Percentiles rank a stretch among this genome's conserved stretches.
phyloP scores from a whole-genome alignment of 1,139 yeast genomes.

The Eremothecium sinecaudum region DNA sequence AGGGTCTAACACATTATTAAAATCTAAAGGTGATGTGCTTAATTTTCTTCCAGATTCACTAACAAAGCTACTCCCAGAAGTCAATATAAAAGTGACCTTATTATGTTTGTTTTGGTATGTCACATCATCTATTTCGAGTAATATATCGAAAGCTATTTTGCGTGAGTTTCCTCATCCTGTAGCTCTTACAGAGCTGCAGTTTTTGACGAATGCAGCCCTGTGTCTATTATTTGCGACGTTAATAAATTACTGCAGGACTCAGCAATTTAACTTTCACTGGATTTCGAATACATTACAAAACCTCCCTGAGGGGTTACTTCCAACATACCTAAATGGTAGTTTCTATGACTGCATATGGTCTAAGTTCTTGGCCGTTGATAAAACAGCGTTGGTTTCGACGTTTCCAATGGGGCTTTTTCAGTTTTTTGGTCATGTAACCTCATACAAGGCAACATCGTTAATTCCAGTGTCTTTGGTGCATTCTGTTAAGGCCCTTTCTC shows the following conservation, averaged over 20 bases:
- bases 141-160: conserved; percentile 68
- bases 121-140: conserved; percentile 72
- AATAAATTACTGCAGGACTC: conserved; percentile 21
- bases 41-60: conserved; percentile 6
- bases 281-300: conserved; percentile 15
- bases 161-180: conserved; percentile 66
- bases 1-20: no score
- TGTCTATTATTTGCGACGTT: conserved; percentile 33
- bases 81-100: conserved; percentile 32
- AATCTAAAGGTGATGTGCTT: no score
- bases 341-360: conserved; percentile 25
- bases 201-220: conserved; percentile 52
- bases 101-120: conserved; percentile 72
- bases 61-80: conserved; percentile 18
- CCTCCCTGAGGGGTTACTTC: conserved; percentile 56
- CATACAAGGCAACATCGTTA: conserved; percentile 79
- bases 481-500: conserved; percentile 84
- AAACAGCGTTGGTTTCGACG: conserved; percentile 48
- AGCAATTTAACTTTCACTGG: conserved; percentile 9
- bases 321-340: conserved; percentile 32
- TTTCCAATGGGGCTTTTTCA: conserved; percentile 93
- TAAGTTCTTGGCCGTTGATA: conserved; percentile 23
- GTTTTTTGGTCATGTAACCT: conserved; percentile 78
- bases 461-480: conserved; percentile 90
- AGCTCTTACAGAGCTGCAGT: conserved; percentile 78